Evolutionary conservation across 768 basidiomycete genomes (phyloP), one percentile per base, ranked within the genome.

Genomic region (Ramaria sp.): DNA sequence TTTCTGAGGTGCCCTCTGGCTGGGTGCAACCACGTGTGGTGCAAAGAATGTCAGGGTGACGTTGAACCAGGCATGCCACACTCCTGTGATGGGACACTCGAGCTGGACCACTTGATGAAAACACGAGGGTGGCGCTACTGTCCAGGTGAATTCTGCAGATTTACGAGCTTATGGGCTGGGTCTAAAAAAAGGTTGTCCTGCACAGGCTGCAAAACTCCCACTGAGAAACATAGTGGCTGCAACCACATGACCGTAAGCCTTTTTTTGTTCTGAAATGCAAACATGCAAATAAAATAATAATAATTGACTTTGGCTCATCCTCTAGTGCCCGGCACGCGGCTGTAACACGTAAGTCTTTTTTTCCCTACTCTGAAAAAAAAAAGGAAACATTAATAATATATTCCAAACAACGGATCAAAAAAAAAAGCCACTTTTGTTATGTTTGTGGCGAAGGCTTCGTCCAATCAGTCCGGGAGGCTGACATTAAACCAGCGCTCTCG

Each of bases 51-150:
- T 64, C 74, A 73, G 27, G 75, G 78, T 54, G 52, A 63, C 12
- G 63, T 75, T 39, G 64, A 58, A 57, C 66, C 63, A 16, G 73
- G 69, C 6, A 71, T 70, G 12, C 65, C 67, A 52, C 78, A 82
- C 62, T 77, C 77, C 0, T 84, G 82, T 62, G 81, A 82, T 55
- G 79, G 78, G 3, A 69, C 76, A 12, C 69, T 69, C 1, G 82
- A 83, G 59, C 69, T 83, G 7, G 70, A 74, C 3, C 65, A 73
- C 49, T 56, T 81, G 42, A 78, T 82, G 77, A 62, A 66, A 36
- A 58, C 68, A 59, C 65, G 70, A n/a, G 81, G 81, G 5, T 84
- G 82, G 83, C 79, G 77, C 57, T 72, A 73, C 50, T 85, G 83
- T 62, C 79, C 83, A 56, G 78, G 82, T 67, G 51, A 78, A 32